Evolutionary conservation across 148 eudicot genomes (phyloP).

Genomic region (Cornus kousa): DNA sequence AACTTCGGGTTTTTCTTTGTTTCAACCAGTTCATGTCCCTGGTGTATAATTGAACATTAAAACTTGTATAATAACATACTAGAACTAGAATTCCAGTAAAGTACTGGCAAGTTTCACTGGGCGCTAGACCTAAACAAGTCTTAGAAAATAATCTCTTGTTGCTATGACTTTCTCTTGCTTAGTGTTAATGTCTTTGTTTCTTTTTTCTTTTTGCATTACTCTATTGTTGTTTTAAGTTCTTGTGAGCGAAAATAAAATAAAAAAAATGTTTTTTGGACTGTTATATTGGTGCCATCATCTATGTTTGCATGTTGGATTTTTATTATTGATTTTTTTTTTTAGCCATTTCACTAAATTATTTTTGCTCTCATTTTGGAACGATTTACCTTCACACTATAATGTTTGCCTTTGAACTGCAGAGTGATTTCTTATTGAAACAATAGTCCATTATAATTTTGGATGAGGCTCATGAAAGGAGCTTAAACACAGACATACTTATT

Average conservation of each 20-base stretch:
- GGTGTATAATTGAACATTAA: neutral
- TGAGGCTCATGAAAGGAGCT: slow-evolving; percentile 98
- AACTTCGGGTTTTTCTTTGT: slow-evolving; percentile 30
- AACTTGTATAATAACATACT: neutral
- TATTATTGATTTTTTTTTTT: too few species aligned
- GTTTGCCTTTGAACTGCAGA: slow-evolving; percentile 38
- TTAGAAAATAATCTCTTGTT: too few species aligned
- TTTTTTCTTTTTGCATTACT: too few species aligned
- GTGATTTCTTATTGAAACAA: slow-evolving; percentile 67
- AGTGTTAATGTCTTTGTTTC: too few species aligned
- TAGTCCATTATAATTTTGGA: slow-evolving; percentile 87
- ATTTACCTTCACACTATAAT: neutral
- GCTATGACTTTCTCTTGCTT: neutral
- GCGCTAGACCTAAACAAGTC: too few species aligned
- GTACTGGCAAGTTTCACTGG: neutral
- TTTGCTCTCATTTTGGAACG: neutral
- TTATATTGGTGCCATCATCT: neutral
- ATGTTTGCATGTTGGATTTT: too few species aligned
- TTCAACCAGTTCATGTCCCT: slow-evolving; percentile 22
- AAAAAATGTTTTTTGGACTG: neutral
- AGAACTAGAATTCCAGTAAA: neutral
- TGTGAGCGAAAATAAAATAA: too few species aligned
- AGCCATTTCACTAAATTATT: neutral
- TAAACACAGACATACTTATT: slow-evolving; percentile 91
- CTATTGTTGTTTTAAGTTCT: too few species aligned